Base-by-base conservation (phyloP, 345 rosid genomes). In the Diplotaxis tenuifolia region DNA sequence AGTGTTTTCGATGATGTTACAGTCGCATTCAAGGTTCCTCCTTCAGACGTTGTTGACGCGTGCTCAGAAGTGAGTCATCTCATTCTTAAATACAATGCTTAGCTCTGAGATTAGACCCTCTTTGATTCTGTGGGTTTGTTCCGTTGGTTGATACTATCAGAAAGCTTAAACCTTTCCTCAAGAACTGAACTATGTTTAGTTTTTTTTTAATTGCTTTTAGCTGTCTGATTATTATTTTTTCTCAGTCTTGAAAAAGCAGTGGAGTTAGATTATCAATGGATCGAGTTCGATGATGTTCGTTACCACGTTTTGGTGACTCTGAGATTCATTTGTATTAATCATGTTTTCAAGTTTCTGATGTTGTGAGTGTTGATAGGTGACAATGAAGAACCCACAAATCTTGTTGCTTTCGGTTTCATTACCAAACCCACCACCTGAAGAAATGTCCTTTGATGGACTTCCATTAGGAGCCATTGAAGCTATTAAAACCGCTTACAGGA, bases 251-350 rank as follows among this genome's bases (percentile, higher is more conserved):
- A 92, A 20, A 92, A 89, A 79, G 91, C 91, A 59, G 88, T 89
- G 69, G 98, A 96, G 78, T 66, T 90, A 71, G 99, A 96, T 75
- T 86, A 89, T 73, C 91, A 90, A 18, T 92, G 97, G 97, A 89
- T 92, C 60, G 99, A 92, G 71, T 96, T 96, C 56, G 92, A 85
- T 71, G 99, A 96, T 75, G 81, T 96, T 63, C 97, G 93, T 71
- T 96, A 90, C 78, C 98, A 96, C 78, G 73, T 92, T 64, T 97
- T 87, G 99, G 99, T 96, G 66, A 3, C 4, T 14, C 11, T 63
- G 45, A 65, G 78, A 59, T 34, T 32, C 25, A 4, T 40, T 40
- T 3, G 14, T 21, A 14, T 69, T 62, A 3, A 25, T 19, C 45
- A 32, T 38, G 42, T 16, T 42, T 62, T 31, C n/a, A 16, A 4